phyloP scores from a whole-genome alignment of 192 early-diverging fungal species.

The Cetraspora pellucida region DNA sequence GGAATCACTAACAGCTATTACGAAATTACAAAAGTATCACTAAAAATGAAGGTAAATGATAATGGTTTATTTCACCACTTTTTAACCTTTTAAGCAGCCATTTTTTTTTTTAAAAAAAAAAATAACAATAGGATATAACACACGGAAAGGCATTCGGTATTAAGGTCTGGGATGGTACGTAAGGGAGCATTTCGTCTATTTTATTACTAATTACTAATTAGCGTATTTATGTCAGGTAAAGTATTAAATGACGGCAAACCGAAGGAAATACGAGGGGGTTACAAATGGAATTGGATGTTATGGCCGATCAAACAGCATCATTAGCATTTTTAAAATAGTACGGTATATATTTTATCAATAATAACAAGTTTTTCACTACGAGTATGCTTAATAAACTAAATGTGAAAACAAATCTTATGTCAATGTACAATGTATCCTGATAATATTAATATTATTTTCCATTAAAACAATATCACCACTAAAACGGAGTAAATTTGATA shows the following conservation, averaged over 20 bases:
- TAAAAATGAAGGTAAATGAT: constrained; percentile 4
- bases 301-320: not conserved
- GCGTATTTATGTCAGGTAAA: not conserved
- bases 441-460: too few relatives aligned
- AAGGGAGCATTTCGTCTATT: not conserved
- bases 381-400: too few relatives aligned
- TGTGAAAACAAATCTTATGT: too few relatives aligned
- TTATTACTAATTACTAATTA: not conserved
- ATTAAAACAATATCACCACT: too few relatives aligned
- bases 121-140: constrained; percentile 11
- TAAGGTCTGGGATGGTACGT: constrained; percentile 20
- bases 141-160: constrained; percentile 22
- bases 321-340: too few relatives aligned
- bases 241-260: not conserved
- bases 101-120: not conserved
- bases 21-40: not conserved
- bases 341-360: too few relatives aligned
- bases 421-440: too few relatives aligned
- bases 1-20: constrained; percentile 9
- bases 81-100: not conserved
- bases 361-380: too few relatives aligned
- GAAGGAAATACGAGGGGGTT: not conserved
- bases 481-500: too few relatives aligned
- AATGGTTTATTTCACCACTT: not conserved
- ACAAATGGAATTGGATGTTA: constrained; percentile 17